Evolutionary conservation across 805 yeast genomes (phyloP), one percentile per base, ranked within the genome.

Genomic region (Teunomyces gatunensis): DNA sequence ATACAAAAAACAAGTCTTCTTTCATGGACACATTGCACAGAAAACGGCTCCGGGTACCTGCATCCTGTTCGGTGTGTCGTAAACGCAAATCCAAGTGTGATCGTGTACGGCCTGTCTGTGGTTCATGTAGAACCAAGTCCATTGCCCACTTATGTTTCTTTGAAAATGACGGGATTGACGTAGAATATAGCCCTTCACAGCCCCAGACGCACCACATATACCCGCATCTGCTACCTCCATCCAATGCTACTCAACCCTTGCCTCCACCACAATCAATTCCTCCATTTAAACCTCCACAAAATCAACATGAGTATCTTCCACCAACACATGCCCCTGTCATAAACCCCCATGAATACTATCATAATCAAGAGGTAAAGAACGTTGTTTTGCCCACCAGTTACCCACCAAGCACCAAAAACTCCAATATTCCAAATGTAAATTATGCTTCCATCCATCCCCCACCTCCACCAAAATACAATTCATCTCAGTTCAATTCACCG

Each of bases 41-140:
- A 49, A 73, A 71, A 49, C 58, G 77, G 43, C 65, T 65, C 52
- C 56, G 77, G 42, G 56, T 69, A n/a, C 74, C 75, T 17, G 68
- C 75, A 5, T 69, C 74, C 30, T 73, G 78, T 50, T 68, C 71
- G 43, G 74, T 73, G 15, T 73, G 78, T 52, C 65, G 78, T 25
- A 70, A 70, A 51, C 55, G 77, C 35, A 73, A 73, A 54, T 63
- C 71, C 42, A 66, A 64, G 48, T 73, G 78, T 59, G 78, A 73
- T 56, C 54, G 76, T 35, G 67, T 62, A 7, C 63, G 64, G 47
- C 77, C 78, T 7, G 64, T 71, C 6, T 73, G 78, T 55, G 77
- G 78, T 12, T 54, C 70, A 15, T 73, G 78, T 53, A 60, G 59
- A 46, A 65, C 67, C 60, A 73, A 71, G 53, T 69, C 73, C 42